Base-by-base conservation (phyloP, 1,284 basidiomycete species). In the Pascua sp. region DNA sequence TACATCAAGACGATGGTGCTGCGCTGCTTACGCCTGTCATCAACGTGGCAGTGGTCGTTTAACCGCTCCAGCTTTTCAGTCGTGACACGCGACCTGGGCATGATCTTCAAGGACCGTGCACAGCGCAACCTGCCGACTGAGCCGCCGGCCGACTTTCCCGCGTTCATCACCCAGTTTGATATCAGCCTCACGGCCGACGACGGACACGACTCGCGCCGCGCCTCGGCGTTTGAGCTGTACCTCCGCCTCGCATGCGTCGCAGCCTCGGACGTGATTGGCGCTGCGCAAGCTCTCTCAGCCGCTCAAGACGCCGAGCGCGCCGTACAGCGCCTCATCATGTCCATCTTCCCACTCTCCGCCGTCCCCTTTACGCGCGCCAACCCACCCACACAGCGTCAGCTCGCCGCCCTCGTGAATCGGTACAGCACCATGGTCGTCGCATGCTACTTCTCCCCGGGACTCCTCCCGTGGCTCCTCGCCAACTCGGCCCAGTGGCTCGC, bases 331-430 rank as follows among this genome's bases (percentile, higher is more conserved):
- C 77, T 96, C 13, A 80, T 93, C 46, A 86, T 89, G n/a, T 80
- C 90, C 39, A 84, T 87, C 18, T 83, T 88, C 11, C 91, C 94
- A 0, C 83, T 93, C 51, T 72, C 67, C 47, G 64, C 72, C 0
- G 72, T 92, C 3, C 80, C 84, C 1, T 88, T 87, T 73, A 82
- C 82, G 13, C 82, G 84, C 51, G 75, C 79, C 37, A 71, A 77
- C 15, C 80, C 85, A 5, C 84, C 86, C 0, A 80, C 81, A 0
- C 64, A 73, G 4, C 78, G 83, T 38, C 85, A 90, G 52, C 80
- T 91, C 2, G 89, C 90, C 0, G 86, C 87, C 80, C 81, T 97
- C 11, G 86, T 89, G 75, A 97, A 98, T 73, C 86, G 94, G 32
- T 87, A 91, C 68, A 85, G 84, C 45, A 85, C 88, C 13, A 81